Evolutionary conservation across 2,329 filamentous ascomycete species (phyloP), one percentile per base, ranked within the genome.

Genomic region (Botrytis galanthina): DNA sequence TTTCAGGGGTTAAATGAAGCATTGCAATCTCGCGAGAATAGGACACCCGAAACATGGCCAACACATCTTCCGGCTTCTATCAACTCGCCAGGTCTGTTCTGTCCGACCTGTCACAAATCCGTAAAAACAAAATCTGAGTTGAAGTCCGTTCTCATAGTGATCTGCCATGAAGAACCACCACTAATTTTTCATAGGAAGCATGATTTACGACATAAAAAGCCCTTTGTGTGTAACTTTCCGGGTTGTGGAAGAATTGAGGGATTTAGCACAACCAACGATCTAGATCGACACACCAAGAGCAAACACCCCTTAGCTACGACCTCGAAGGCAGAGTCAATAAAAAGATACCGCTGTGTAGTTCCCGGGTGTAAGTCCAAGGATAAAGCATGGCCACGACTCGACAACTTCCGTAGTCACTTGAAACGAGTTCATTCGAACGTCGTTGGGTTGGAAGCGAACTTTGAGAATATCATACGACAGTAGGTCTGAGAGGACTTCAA

Each of bases 331-430:
- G 71, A 69, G n/a, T 83, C 83, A 0, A 84, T 83, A 62, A 86
- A 86, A 74, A 84, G 84, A 57, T 93, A 87, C 76, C 86, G 85
- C 73, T 96, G 93, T 80, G 85, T 85, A 69, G 83, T 87, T 9
- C 82, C 82, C 10, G 78, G 83, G 35, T 94, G 92, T 78, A 84
- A 83, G 37, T 87, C 84, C 37, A 90, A 85, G 75, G 84, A 84
- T 1, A 97, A 97, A 80, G 83, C 86, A 51, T 97, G 93, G 93
- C 91, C 92, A 0, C 88, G 95, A 35, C 85, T 91, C 69, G 95
- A 98, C 81, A 98, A 98, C 79, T 97, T 97, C 81, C 91, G 91
- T 75, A 89, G 91, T 51, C 95, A 98, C 80, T 86, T 97, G 63
- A 85, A 84, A 68, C 88, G 91, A 18, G 89, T 93, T 78, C 94